Evolutionary conservation across 345 rosid species (phyloP).

Genomic region (Euphorbia tirucalli): DNA sequence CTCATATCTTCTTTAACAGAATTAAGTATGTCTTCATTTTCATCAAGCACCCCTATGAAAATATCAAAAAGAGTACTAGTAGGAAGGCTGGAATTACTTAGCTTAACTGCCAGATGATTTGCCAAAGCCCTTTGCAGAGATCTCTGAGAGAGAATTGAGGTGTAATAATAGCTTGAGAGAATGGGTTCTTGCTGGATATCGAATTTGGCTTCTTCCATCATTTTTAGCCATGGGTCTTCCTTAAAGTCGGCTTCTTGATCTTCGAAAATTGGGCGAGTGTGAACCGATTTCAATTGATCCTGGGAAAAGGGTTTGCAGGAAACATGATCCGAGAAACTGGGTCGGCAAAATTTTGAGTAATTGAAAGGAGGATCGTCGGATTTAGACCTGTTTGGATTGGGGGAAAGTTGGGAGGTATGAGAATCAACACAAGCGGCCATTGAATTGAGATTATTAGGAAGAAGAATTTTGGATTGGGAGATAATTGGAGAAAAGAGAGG

Average conservation of each 20-base stretch:
- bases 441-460: constrained; percentile 7
- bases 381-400: constrained; percentile 39
- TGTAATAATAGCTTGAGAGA: constrained; percentile 58
- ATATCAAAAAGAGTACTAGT: constrained; percentile 53
- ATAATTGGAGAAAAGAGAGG: constrained; percentile 15
- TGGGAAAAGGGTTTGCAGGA: constrained; percentile 28
- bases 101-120: constrained; percentile 60
- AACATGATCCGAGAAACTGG: constrained; percentile 36
- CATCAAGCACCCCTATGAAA: constrained; percentile 53
- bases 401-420: constrained; percentile 42
- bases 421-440: constrained; percentile 82
- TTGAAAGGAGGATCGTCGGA: constrained; percentile 34
- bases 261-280: constrained; percentile 21
- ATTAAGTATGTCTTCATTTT: constrained; percentile 43
- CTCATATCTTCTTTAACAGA: constrained; percentile 58
- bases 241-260: constrained; percentile 21
- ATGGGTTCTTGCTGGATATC: constrained; percentile 68
- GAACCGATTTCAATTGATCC: constrained; percentile 36
- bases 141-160: constrained; percentile 58
- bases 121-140: constrained; percentile 73
- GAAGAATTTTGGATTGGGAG: constrained; percentile 1
- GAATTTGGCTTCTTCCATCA: constrained; percentile 60
- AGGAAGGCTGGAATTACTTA: constrained; percentile 61
- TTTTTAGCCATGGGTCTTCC: constrained; percentile 55
- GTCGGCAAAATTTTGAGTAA: constrained; percentile 36